A percentile compares a stretch with the other conserved stretches of the same genome.
Conservation (phyloP, 352 stramenopile genomes). For the Phytophthora hybrid region DNA sequence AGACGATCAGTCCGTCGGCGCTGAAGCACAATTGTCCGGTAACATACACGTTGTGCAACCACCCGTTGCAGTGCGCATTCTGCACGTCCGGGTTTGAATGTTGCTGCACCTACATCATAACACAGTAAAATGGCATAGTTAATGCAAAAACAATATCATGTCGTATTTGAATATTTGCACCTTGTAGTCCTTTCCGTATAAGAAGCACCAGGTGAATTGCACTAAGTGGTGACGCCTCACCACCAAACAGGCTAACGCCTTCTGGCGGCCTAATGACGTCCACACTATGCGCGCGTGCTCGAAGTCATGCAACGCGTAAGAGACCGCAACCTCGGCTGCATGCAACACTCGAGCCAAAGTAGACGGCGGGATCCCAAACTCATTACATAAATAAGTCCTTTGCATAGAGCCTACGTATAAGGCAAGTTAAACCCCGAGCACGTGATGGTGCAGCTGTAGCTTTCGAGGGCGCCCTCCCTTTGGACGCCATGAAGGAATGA, state of each 20-base stretch:
- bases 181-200: too few species aligned
- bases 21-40: constrained; percentile 22
- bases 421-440: background rate
- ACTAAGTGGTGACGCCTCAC: too few species aligned
- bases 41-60: constrained; percentile 14
- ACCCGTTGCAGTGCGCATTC: constrained; percentile 21
- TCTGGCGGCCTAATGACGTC: background rate
- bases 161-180: too few species aligned
- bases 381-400: background rate
- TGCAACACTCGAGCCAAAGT: background rate
- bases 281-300: background rate
- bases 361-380: background rate
- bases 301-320: background rate
- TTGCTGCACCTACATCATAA: constrained; percentile 2
- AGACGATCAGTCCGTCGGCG: constrained; percentile 21
- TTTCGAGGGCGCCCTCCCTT: background rate
- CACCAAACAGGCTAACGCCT: background rate
- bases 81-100: constrained; percentile 11
- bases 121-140: background rate
- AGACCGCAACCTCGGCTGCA: background rate
- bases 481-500: background rate
- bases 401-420: constrained; percentile 5
- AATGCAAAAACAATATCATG: too few species aligned
- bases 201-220: too few species aligned
- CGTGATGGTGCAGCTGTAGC: background rate